Evolutionary conservation across 2,329 filamentous ascomycete genomes (phyloP).

Genomic region (Alternaria sp.): DNA sequence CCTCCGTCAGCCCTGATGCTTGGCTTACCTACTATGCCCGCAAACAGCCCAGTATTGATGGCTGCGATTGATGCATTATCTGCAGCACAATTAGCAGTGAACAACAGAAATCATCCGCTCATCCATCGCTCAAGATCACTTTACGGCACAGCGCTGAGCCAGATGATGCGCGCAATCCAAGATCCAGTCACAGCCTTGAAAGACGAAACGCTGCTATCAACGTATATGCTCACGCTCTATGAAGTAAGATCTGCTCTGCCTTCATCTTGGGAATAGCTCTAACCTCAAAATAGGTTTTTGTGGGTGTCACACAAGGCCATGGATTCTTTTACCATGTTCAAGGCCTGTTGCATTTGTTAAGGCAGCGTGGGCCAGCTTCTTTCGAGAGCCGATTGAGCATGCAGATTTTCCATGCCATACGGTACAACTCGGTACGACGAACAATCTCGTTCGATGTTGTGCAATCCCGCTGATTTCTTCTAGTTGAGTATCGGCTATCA

Average conservation of each 20-base stretch:
- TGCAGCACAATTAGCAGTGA: conserved; percentile 46
- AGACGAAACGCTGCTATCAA: conserved; percentile 48
- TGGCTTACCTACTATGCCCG: conserved; percentile 42
- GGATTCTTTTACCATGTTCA: conserved; percentile 52
- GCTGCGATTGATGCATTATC: conserved; percentile 47
- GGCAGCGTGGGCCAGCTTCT: conserved; percentile 43
- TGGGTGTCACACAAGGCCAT: conserved; percentile 44
- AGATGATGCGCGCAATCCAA: conserved; percentile 44
- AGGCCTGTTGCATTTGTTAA: conserved; percentile 44
- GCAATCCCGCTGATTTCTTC: conserved; percentile 14
- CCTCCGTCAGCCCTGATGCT: conserved; percentile 50
- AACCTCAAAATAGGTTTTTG: conserved; percentile 40
- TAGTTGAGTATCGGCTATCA: conserved; percentile 48
- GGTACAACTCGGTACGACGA: conserved; percentile 45
- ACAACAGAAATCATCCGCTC: conserved; percentile 39
- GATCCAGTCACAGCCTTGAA: conserved; percentile 36
- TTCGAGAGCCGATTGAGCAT: conserved; percentile 42
- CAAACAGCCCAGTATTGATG: conserved; percentile 41
- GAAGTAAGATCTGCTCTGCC: conserved; percentile 29
- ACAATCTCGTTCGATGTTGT: background rate
- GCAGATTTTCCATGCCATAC: conserved; percentile 47
- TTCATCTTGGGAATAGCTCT: background rate
- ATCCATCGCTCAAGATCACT: conserved; percentile 48
- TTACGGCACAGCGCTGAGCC: conserved; percentile 46
- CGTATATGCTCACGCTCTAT: conserved; percentile 47